Evolutionary conservation across 768 basidiomycete genomes (phyloP).

Genomic region (Suillus americanus): DNA sequence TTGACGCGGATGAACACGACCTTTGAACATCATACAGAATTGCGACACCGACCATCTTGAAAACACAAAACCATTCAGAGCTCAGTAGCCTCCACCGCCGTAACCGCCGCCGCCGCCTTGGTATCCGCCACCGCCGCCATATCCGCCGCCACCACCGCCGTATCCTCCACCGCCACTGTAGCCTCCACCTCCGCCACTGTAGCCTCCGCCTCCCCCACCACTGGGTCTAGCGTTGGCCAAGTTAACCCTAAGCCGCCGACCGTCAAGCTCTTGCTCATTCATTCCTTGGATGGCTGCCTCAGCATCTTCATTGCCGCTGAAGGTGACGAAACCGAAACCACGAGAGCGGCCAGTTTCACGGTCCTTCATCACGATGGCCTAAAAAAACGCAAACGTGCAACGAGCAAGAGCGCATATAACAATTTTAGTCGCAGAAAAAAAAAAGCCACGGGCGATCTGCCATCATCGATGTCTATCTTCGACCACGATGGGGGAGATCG

Average conservation of each 20-base stretch:
- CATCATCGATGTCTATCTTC: constrained; percentile 23
- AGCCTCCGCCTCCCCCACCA: constrained; percentile 26
- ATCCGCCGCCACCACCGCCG: constrained; percentile 20
- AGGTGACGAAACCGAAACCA: constrained; percentile 58
- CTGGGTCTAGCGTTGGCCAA: constrained; percentile 29
- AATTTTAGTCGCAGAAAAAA: constrained; percentile 25
- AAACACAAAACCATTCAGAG: not conserved
- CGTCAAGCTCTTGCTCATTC: constrained; percentile 55
- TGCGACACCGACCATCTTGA: not conserved
- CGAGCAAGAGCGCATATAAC: constrained; percentile 23
- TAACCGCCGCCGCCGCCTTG: constrained; percentile 12
- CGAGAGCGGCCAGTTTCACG: constrained; percentile 58
- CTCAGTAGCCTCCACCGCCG: constrained; percentile 4
- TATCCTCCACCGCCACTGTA: constrained; percentile 13
- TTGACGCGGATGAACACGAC: constrained; percentile 1
- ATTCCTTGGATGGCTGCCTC: constrained; percentile 43
- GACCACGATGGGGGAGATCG: constrained; percentile 27
- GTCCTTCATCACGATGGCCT: constrained; percentile 43
- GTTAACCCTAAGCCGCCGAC: constrained; percentile 55
- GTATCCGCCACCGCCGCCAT: constrained; percentile 17
- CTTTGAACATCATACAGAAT: constrained; percentile 5
- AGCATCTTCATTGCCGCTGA: constrained; percentile 33
- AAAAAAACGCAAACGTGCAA: constrained; percentile 8
- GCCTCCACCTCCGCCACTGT: constrained; percentile 8
- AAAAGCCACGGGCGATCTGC: constrained; percentile 21